Base-by-base conservation (phyloP, 2,329 filamentous ascomycete genomes). In the Pseudocercospora macadamiae region DNA sequence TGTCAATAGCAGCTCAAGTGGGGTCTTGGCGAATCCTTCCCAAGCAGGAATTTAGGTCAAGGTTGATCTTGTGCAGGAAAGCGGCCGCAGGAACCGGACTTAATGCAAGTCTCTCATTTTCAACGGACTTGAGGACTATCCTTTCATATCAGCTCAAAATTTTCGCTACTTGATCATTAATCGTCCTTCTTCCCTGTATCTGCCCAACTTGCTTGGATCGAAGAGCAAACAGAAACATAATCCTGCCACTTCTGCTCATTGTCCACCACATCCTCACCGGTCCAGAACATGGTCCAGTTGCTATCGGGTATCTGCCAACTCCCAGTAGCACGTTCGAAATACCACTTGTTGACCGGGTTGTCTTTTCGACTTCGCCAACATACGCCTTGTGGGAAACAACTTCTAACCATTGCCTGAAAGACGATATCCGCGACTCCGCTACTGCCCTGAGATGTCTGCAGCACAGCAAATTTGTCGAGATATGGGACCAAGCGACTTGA, bases 221-320 rank as follows among this genome's bases (percentile, higher is more conserved):
- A 73, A 45, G 69, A 70, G 68, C 81, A 83, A 21, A 82, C 78
- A 49, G 69, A 73, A 3, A 79, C 74, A 71, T 82, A 82, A 32
- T 82, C 80, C 61, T 74, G 70, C 76, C 79, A 82, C 59, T 74
- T 74, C 59, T 66, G 64, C 57, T 64, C 59, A 47, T 69, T 72
- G 54, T 80, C 80, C 47, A 83, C 77, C 42, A 85, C 77, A 56
- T 88, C 80, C 47, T 85, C 84, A 0, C 84, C 81, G 1, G 95
- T 99, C 93, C 95, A 99, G 71, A 99, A 99, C 92, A 97, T 97
- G 3, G 92, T 91, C 95, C 95, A 99, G 66, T 93, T 88, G 45
- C 85, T 90, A n/a, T 84, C 86, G 0, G 83, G 81, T 34, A 99
- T 77, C 76, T 96, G 95, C 82, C 88, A 89, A 2, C 88, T 93